A percentile compares a stretch with the other conserved stretches of the same genome.
Conservation (phyloP, 805 yeast species). For the Cyberlindnera subsufficiens region DNA sequence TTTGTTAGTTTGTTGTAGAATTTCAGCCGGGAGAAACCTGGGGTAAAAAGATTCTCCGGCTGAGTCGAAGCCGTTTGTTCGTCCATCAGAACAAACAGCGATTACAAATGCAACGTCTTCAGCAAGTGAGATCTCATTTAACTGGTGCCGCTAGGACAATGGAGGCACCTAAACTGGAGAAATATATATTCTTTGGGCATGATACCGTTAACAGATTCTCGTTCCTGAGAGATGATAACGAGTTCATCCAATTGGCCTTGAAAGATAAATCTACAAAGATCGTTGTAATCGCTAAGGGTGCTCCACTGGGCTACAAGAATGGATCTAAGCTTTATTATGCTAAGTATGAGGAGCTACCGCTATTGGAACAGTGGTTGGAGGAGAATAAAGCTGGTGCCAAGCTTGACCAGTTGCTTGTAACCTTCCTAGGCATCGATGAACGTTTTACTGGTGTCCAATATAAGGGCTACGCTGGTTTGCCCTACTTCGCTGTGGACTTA, state of each 20-base stretch:
- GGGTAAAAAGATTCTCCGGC: no score
- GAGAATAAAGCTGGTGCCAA: conserved; percentile 6
- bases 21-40: no score
- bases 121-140: conserved; percentile 2
- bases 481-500: conserved; percentile 60
- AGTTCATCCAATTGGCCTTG: conserved; percentile 38
- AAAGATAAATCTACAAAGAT: conserved; percentile 37
- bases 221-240: conserved; percentile 46
- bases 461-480: conserved; percentile 50
- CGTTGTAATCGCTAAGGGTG: conserved; percentile 29
- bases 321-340: conserved; percentile 5
- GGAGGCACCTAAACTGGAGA: not conserved
- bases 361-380: conserved; percentile 12
- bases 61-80: no score
- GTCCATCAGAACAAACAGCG: not conserved
- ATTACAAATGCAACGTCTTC: not conserved
- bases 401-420: conserved; percentile 31
- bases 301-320: conserved; percentile 8
- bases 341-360: conserved; percentile 10
- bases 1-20: no score
- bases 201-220: conserved; percentile 54
- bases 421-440: conserved; percentile 48
- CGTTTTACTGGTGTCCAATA: conserved; percentile 30
- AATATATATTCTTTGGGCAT: conserved; percentile 35
- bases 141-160: not conserved